Evolutionary conservation across 176 grass and related monocot species (phyloP), one percentile per base, ranked within the genome.

Genomic region (Coix lacrymajobi): DNA sequence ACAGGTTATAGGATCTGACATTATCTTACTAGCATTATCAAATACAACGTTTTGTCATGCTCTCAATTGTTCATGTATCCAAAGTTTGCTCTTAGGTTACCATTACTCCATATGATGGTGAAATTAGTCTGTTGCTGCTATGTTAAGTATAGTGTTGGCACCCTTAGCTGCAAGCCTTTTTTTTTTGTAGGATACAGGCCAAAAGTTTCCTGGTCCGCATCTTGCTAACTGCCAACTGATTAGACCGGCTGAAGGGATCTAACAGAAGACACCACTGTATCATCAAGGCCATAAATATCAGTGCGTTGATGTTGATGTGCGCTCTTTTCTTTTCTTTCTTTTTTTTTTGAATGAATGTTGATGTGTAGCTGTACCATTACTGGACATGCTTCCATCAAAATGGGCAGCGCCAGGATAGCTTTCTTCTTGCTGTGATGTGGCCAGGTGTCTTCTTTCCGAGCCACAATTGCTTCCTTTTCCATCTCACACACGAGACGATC

Each of bases 281-380:
- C 64, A n/a, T 71, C 73, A 52, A 41, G 69, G 82, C 79, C 51
- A 76, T 22, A 70, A 76, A 89, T 76, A 79, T 84, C 71, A 81
- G 62, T 40, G 82, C 69, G 43, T 62, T 76, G 76, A 69, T 26
- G 63, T 32, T 84, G 81, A 85, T 62, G 39, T 76, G 71, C 31
- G 54, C 10, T 62, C 5, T 63, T 52, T 49, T 7, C 19, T 11
- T 1, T 52, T 64, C 10, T 62, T 8, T 63, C 22, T 49, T 7
- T 49, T 11, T 1, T 52, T 51, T 51, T 51, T 19, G 17, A 52
- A 52, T 7, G 6, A 52, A 52, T 8, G 48, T 52, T 52, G 48
- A 49, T 52, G 48, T 52, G 48, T 6, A 52, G 1, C 17, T 49
- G 46, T 49, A 6, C 46, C 15, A 49, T 49, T 73, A 69, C 76